Evolutionary conservation across 495 filamentous ascomycete genomes (phyloP).

Genomic region (Rostrohypoxylon terebratum): DNA sequence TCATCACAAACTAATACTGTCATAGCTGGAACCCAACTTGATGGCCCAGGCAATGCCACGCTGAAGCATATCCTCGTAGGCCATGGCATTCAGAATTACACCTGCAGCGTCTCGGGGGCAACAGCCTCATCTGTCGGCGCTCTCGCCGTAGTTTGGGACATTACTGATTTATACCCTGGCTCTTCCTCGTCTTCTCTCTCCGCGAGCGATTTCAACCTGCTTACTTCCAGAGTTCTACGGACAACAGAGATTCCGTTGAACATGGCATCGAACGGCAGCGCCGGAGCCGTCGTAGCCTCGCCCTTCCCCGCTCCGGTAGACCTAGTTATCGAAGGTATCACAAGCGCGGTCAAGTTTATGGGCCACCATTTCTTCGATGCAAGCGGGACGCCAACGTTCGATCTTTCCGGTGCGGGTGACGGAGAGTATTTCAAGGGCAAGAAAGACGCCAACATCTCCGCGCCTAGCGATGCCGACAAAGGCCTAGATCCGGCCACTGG

Average conservation of each 20-base stretch:
- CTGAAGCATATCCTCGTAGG: constrained; percentile 75
- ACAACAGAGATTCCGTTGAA: constrained; percentile 54
- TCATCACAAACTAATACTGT: constrained; percentile 27
- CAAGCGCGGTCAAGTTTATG: constrained; percentile 53
- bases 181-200: constrained; percentile 47
- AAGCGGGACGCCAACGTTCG: constrained; percentile 66
- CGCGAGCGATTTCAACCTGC: constrained; percentile 43
- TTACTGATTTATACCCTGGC: constrained; percentile 60
- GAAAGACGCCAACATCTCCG: constrained; percentile 60
- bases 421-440: constrained; percentile 57
- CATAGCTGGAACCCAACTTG: constrained; percentile 55
- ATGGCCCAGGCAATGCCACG: constrained; percentile 56
- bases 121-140: constrained; percentile 64
- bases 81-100: constrained; percentile 84
- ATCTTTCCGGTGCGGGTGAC: constrained; percentile 56
- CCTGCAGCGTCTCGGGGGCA: constrained; percentile 60
- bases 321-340: constrained; percentile 47
- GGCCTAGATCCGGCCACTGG: constrained; percentile 57
- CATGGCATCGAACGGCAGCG: constrained; percentile 44
- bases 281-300: constrained; percentile 49
- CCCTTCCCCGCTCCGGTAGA: constrained; percentile 57
- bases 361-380: constrained; percentile 76
- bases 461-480: constrained; percentile 61
- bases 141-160: constrained; percentile 74
- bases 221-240: constrained; percentile 52